phyloP scores from a whole-genome alignment of 163 green algal species.

The Scenedesmus sp. region DNA sequence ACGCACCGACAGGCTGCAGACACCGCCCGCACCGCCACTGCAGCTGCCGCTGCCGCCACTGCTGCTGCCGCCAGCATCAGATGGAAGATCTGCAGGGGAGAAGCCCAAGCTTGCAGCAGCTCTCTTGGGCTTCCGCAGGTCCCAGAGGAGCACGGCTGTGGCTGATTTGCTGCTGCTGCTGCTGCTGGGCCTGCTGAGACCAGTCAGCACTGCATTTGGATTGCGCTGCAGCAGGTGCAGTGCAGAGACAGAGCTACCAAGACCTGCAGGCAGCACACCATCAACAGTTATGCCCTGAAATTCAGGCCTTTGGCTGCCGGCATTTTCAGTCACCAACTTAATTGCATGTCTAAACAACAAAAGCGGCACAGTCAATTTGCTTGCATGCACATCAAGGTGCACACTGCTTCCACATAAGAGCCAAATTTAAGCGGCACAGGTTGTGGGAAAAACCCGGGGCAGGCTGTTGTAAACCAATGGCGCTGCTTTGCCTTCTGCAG shows the following conservation, averaged over 20 bases:
- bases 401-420: no score
- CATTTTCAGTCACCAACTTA: neutral
- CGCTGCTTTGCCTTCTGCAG: neutral
- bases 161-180: neutral
- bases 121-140: constrained; percentile 2
- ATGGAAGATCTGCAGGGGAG: neutral
- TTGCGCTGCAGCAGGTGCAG: constrained; percentile 34
- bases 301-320: neutral
- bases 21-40: neutral
- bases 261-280: neutral
- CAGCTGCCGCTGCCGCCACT: neutral
- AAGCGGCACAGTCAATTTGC: neutral
- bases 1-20: no score
- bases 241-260: constrained; percentile 12
- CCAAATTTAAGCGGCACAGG: no score
- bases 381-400: no score
- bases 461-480: no score
- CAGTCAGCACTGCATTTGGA: constrained; percentile 2
- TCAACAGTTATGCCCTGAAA: neutral
- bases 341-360: neutral
- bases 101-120: constrained; percentile 1
- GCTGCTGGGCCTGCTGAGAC: neutral
- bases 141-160: constrained; percentile 1
- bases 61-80: neutral
- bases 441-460: no score